phyloP scores from a whole-genome alignment of 306 rosid genomes.

The Acacia crassicarpa region DNA sequence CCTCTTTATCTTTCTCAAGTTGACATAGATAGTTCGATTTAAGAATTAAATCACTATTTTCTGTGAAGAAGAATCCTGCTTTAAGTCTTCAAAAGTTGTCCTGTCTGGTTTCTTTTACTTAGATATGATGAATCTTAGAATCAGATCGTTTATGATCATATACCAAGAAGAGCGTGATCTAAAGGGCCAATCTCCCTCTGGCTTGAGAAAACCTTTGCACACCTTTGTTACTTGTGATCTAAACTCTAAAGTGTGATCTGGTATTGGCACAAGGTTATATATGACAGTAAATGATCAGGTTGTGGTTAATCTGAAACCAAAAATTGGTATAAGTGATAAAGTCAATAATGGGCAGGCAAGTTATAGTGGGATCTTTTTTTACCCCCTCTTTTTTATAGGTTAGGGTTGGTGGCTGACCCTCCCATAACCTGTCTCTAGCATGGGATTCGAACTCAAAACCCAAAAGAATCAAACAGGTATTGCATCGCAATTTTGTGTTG shows the following conservation, averaged over 20 bases:
- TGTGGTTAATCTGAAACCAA: not conserved
- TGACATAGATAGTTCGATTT: not conserved
- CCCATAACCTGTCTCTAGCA: too few species aligned
- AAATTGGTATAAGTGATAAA: not conserved
- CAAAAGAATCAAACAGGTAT: too few species aligned
- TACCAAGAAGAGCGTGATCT: not conserved
- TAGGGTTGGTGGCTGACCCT: too few species aligned
- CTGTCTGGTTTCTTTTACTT: slow-evolving; percentile 29
- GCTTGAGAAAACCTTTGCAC: not conserved
- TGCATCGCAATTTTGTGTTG: too few species aligned
- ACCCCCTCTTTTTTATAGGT: too few species aligned
- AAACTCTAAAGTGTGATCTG: too few species aligned
- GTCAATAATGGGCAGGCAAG: not conserved
- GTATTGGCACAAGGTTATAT: not conserved
- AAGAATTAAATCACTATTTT: slow-evolving; percentile 26
- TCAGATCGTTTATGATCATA: not conserved
- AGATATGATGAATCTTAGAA: slow-evolving; percentile 32
- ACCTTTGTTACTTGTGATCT: not conserved
- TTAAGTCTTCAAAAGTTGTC: slow-evolving; percentile 39
- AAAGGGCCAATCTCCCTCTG: not conserved
- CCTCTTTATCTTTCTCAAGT: not conserved
- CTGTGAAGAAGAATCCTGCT: slow-evolving; percentile 44
- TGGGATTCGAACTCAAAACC: too few species aligned
- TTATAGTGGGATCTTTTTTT: not conserved
- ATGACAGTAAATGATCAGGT: not conserved